A percentile compares a stretch with the other conserved stretches of the same genome.
These are phyloP conservation scores for Colletotrichum eleusines DNA, from an alignment of 2,329 filamentous ascomycete species.

Conservation along the genomic window DNA sequence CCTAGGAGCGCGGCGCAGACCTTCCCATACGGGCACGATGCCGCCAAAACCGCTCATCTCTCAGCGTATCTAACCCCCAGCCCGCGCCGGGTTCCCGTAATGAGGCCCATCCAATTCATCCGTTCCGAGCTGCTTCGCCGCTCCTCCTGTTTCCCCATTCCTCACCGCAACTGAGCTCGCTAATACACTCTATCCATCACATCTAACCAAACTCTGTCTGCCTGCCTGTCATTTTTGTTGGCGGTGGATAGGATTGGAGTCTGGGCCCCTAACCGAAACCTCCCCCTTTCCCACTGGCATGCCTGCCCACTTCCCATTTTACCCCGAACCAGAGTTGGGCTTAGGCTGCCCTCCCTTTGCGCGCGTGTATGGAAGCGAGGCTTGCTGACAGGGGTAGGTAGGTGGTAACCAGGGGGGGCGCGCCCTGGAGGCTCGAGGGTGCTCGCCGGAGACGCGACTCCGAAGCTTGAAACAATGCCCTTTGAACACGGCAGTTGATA, in stretches of 20 bases:
- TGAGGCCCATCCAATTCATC: too few species aligned
- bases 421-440: background rate
- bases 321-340: slow-evolving; percentile 6
- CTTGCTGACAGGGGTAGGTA: background rate
- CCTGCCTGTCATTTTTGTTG: background rate
- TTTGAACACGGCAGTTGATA: background rate
- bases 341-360: background rate
- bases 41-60: background rate
- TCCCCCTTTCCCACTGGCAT: background rate
- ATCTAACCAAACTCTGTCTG: too few species aligned
- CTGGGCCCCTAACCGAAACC: background rate
- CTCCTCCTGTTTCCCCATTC: background rate
- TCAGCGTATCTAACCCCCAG: too few species aligned
- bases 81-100: background rate
- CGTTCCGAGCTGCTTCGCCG: background rate
- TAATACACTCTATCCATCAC: background rate
- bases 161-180: slow-evolving; percentile 12
- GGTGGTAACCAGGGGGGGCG: background rate
- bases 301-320: slow-evolving; percentile 4
- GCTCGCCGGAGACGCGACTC: background rate
- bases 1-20: slow-evolving; percentile 4
- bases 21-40: slow-evolving; percentile 4
- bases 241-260: background rate
- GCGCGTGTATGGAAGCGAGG: background rate
- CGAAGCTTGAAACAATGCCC: slow-evolving; percentile 10